phyloP scores from a whole-genome alignment of 371 early-diverging fungal species.

The Mortierella polycephala region DNA sequence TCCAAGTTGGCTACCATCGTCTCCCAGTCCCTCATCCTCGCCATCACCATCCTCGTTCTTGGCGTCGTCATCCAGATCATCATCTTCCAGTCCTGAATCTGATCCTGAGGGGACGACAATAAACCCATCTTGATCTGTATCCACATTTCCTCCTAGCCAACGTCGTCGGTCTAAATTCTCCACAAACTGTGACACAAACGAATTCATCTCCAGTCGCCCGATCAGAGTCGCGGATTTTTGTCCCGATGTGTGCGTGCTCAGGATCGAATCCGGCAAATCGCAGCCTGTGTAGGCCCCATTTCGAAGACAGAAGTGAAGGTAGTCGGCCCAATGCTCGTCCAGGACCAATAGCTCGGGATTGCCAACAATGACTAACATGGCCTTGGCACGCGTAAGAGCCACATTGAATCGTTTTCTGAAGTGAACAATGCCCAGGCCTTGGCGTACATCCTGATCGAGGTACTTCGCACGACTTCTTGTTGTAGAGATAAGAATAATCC shows the following conservation, averaged over 20 bases:
- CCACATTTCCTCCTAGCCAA: constrained; percentile 41
- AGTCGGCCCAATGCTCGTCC: constrained; percentile 50
- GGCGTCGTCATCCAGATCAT: constrained; percentile 7
- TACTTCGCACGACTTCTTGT: constrained; percentile 56
- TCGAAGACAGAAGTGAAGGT: constrained; percentile 49
- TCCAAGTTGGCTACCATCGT: constrained; percentile 7
- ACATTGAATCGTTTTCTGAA: constrained; percentile 63
- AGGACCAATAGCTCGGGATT: constrained; percentile 51
- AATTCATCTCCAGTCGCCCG: constrained; percentile 49
- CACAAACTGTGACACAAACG: constrained; percentile 49
- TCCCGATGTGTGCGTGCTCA: constrained; percentile 34
- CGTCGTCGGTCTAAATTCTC: constrained; percentile 45
- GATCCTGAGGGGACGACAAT: constrained; percentile 39
- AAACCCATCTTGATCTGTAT: constrained; percentile 34
- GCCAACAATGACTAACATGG: constrained; percentile 56
- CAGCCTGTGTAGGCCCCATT: constrained; percentile 48
- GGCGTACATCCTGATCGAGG: constrained; percentile 55
- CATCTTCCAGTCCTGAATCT: constrained; percentile 27
- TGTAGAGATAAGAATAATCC: constrained; percentile 58
- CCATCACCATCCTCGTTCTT: constrained; percentile 6
- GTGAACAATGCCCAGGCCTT: constrained; percentile 57
- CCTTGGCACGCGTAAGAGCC: constrained; percentile 61
- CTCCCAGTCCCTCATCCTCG: constrained; percentile 10
- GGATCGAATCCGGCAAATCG: constrained; percentile 37
- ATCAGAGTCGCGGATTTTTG: constrained; percentile 33